Conservation (phyloP, 2,329 filamentous ascomycete species). For the Fusarium longipes region DNA sequence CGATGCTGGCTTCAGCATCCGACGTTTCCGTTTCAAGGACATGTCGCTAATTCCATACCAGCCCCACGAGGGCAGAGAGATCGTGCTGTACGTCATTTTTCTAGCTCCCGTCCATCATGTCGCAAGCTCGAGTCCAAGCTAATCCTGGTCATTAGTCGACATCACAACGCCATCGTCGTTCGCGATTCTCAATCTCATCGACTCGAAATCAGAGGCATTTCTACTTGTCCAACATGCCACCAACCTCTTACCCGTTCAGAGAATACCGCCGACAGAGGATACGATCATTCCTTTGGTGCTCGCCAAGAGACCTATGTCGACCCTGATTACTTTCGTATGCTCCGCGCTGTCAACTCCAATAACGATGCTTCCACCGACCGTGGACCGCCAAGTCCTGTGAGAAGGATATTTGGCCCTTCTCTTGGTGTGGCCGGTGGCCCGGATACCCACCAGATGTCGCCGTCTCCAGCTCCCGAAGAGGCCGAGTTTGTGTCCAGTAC, state of each 20-base stretch:
- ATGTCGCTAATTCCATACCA: slow-evolving; percentile 83
- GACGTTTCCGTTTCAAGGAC: slow-evolving; percentile 35
- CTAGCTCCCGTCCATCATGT: slow-evolving; percentile 8
- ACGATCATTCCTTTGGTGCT: slow-evolving; percentile 56
- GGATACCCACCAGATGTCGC: slow-evolving; percentile 25
- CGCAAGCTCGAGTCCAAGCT: slow-evolving; percentile 21
- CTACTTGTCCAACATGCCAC: slow-evolving; percentile 92
- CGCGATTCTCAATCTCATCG: slow-evolving; percentile 87
- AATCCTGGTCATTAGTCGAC: slow-evolving; percentile 69
- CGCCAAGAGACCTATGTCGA: slow-evolving; percentile 78
- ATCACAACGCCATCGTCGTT: slow-evolving; percentile 91
- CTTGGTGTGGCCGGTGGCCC: slow-evolving; percentile 42
- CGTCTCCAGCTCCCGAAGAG: slow-evolving; percentile 43
- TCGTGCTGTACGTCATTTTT: slow-evolving; percentile 78
- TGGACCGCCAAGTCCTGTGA: slow-evolving; percentile 64
- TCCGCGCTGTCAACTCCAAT: slow-evolving; percentile 66
- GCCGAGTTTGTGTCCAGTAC: slow-evolving; percentile 66
- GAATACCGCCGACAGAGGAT: slow-evolving; percentile 62
- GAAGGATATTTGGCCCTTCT: slow-evolving; percentile 62
- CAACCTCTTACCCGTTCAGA: slow-evolving; percentile 68
- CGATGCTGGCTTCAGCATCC: slow-evolving; percentile 35
- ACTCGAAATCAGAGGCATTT: slow-evolving; percentile 81
- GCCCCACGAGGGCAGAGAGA: slow-evolving; percentile 77
- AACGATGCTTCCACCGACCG: slow-evolving; percentile 58
- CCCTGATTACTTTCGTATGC: slow-evolving; percentile 95